phyloP scores from a whole-genome alignment of 805 yeast species.

The Candida corydali region DNA sequence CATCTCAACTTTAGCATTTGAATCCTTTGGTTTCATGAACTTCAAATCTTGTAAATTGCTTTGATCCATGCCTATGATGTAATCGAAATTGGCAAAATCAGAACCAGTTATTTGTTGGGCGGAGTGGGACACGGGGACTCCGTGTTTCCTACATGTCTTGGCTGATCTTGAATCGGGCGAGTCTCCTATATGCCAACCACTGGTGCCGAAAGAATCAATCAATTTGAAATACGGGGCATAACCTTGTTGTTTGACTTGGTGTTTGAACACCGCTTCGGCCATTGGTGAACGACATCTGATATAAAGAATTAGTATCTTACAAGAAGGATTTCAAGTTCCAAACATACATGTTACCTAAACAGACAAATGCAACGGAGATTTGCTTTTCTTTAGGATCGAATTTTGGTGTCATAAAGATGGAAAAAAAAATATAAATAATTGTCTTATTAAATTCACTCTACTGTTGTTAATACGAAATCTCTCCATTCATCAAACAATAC shows the following conservation, averaged over 20 bases:
- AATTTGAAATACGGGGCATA: slow-evolving; percentile 38
- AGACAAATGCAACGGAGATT: slow-evolving; percentile 79
- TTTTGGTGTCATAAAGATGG: slow-evolving; percentile 13
- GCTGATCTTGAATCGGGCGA: slow-evolving; percentile 74
- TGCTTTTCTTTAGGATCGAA: slow-evolving; percentile 18
- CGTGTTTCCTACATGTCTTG: slow-evolving; percentile 62
- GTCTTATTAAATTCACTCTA: slow-evolving; percentile 7
- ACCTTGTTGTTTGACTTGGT: slow-evolving; percentile 53
- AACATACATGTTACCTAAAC: slow-evolving; percentile 82
- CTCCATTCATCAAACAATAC: slow-evolving; percentile 35
- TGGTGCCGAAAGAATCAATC: slow-evolving; percentile 88
- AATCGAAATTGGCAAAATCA: slow-evolving; percentile 60
- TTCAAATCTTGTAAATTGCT: slow-evolving; percentile 50
- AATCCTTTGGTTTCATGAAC: slow-evolving; percentile 48
- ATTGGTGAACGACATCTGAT: slow-evolving; percentile 87
- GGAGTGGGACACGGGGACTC: slow-evolving; percentile 67
- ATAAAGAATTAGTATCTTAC: slow-evolving; percentile 2
- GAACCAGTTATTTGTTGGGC: slow-evolving; percentile 62
- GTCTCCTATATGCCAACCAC: slow-evolving; percentile 80
- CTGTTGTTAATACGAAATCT: slow-evolving; percentile 18
- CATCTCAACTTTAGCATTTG: slow-evolving; percentile 48
- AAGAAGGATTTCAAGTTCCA: neutral
- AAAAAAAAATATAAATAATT: slow-evolving; percentile 3
- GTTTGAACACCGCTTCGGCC: slow-evolving; percentile 91
- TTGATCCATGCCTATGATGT: slow-evolving; percentile 68